Evolutionary conservation across 768 basidiomycete genomes (phyloP).

Genomic region (Xanthoconium stramineum): DNA sequence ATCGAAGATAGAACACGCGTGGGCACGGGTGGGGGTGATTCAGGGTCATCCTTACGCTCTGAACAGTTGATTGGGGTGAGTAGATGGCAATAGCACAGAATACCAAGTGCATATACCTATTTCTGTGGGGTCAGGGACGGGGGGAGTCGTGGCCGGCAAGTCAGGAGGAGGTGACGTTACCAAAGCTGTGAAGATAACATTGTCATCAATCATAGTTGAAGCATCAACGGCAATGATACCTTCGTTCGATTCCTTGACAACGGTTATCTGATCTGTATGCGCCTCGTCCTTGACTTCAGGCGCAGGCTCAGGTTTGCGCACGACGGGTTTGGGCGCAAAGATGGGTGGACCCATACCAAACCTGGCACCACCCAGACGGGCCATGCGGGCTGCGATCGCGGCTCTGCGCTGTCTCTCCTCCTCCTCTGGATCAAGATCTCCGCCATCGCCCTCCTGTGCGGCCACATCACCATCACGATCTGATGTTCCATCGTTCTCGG

Average conservation of each 20-base stretch:
- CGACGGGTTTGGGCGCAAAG: slow-evolving; percentile 54
- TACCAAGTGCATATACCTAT: slow-evolving; percentile 13
- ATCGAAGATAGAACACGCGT: slow-evolving; percentile 52
- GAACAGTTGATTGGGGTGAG: slow-evolving; percentile 4
- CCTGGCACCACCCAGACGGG: slow-evolving; percentile 81
- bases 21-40: slow-evolving; percentile 30
- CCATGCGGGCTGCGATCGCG: slow-evolving; percentile 90
- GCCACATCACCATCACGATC: slow-evolving; percentile 28
- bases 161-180: slow-evolving; percentile 16
- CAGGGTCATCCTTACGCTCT: slow-evolving; percentile 24
- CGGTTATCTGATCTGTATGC: slow-evolving; percentile 1
- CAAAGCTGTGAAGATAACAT: slow-evolving; percentile 1
- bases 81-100: not conserved
- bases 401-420: slow-evolving; percentile 79
- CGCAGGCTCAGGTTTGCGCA: slow-evolving; percentile 29
- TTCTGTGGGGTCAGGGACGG: slow-evolving; percentile 9
- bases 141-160: not conserved
- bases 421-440: slow-evolving; percentile 48
- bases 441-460: slow-evolving; percentile 21
- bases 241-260: slow-evolving; percentile 12
- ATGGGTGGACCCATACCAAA: slow-evolving; percentile 78
- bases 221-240: slow-evolving; percentile 12
- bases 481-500: slow-evolving; percentile 11
- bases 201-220: slow-evolving; percentile 7
- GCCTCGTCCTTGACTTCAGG: slow-evolving; percentile 25